Percentiles rank a stretch among this genome's conserved stretches.
phyloP scores from a whole-genome alignment of 768 basidiomycete genomes.

The Pleurotus djamor region DNA sequence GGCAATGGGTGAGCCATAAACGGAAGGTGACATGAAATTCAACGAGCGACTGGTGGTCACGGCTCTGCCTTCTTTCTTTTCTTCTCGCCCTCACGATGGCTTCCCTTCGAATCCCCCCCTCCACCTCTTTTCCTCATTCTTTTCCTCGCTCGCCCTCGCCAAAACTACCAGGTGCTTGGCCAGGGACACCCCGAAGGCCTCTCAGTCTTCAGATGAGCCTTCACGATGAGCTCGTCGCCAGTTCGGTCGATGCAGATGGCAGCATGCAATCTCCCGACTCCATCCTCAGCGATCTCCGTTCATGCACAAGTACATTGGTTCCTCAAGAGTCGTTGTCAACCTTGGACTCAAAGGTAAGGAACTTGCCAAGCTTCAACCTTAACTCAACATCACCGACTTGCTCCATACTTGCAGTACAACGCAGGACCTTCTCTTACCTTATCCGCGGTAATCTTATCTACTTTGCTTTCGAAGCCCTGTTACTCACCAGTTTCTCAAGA shows the following conservation, averaged over 20 bases:
- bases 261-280: background rate
- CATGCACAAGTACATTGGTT: background rate
- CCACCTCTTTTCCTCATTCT: conserved; percentile 18
- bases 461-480: background rate
- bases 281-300: background rate
- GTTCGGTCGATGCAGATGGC: background rate
- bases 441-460: conserved; percentile 13
- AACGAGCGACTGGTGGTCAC: background rate
- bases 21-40: conserved; percentile 1
- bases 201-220: background rate
- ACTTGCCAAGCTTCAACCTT: background rate
- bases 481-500: background rate
- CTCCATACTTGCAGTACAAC: background rate
- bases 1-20: conserved; percentile 1
- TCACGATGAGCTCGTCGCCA: background rate
- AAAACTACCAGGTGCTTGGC: conserved; percentile 45
- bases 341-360: background rate
- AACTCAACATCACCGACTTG: conserved; percentile 2
- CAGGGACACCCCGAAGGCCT: conserved; percentile 16
- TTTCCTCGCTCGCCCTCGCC: conserved; percentile 25
- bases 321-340: background rate
- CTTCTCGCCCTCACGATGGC: conserved; percentile 9
- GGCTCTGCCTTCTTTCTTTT: conserved; percentile 5
- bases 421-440: conserved; percentile 8
- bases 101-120: conserved; percentile 24